Evolutionary conservation across 257 asterid species (phyloP).

Genomic region (Sherardia arvensis): DNA sequence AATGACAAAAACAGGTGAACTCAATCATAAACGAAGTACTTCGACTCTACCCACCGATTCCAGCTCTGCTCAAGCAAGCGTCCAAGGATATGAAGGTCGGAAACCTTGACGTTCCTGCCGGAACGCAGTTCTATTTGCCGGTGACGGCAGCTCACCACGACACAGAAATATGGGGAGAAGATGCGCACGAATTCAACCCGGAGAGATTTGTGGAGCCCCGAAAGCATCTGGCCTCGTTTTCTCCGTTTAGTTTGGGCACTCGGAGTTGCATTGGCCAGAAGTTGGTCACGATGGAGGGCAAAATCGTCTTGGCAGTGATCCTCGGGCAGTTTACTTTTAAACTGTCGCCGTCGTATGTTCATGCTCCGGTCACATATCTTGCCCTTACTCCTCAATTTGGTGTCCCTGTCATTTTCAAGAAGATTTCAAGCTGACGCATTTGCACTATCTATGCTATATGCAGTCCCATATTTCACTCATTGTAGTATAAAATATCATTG

Average conservation of each 20-base stretch:
- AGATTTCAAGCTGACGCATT: too few species aligned
- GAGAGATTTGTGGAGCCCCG: constrained; percentile 18
- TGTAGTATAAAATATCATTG: too few species aligned
- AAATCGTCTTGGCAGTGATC: constrained; percentile 25
- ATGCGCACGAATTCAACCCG: constrained; percentile 34
- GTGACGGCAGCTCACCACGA: constrained; percentile 52
- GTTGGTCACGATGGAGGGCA: constrained; percentile 29
- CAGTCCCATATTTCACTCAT: too few species aligned
- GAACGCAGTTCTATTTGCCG: constrained; percentile 44
- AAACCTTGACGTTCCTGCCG: constrained; percentile 39
- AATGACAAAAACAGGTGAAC: constrained; percentile 28
- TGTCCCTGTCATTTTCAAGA: constrained; percentile 11
- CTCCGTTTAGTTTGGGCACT: constrained; percentile 32
- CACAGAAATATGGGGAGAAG: constrained; percentile 28
- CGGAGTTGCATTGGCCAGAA: constrained; percentile 32
- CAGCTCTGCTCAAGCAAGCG: constrained; percentile 28
- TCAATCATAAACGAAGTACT: constrained; percentile 57
- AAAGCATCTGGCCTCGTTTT: constrained; percentile 24
- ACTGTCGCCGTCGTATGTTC: constrained; percentile 28
- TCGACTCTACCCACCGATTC: constrained; percentile 53
- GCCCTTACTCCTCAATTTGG: constrained; percentile 2
- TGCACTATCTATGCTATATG: too few species aligned
- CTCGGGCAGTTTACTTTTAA: constrained; percentile 14
- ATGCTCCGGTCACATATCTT: constrained; percentile 9
- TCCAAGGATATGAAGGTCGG: constrained; percentile 39